Conservation (phyloP, 2,329 filamentous ascomycete species). For the Colletotrichum siamense region DNA sequence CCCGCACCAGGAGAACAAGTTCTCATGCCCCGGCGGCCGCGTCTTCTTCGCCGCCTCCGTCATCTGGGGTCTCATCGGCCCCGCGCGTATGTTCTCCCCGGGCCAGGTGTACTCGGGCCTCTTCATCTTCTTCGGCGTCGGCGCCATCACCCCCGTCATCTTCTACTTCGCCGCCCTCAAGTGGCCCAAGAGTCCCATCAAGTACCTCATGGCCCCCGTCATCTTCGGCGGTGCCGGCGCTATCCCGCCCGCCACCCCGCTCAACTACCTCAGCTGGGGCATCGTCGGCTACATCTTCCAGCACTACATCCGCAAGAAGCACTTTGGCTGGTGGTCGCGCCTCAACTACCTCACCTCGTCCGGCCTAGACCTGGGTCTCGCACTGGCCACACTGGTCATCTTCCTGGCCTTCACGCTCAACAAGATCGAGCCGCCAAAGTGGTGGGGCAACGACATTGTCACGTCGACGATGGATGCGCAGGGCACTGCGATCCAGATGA, state of each 20-base stretch:
- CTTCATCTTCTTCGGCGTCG: conserved; percentile 64
- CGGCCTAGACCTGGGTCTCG: conserved; percentile 72
- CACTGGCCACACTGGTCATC: conserved; percentile 70
- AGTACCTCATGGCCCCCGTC: conserved; percentile 65
- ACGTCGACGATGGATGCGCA: conserved; percentile 65
- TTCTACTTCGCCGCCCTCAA: conserved; percentile 56
- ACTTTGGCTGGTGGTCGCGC: conserved; percentile 74
- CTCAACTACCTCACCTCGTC: conserved; percentile 77
- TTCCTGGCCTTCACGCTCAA: conserved; percentile 74
- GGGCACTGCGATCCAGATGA: conserved; percentile 62
- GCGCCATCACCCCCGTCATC: conserved; percentile 56
- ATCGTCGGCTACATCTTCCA: conserved; percentile 76
- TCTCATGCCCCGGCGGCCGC: conserved; percentile 67
- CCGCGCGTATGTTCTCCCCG: conserved; percentile 66
- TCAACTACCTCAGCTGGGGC: conserved; percentile 79
- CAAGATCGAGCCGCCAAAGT: conserved; percentile 64
- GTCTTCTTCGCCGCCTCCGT: conserved; percentile 72
- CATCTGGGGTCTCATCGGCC: conserved; percentile 72
- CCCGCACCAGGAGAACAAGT: conserved; percentile 59
- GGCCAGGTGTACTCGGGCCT: conserved; percentile 67
- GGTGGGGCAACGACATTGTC: conserved; percentile 73
- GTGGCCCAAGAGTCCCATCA: conserved; percentile 55
- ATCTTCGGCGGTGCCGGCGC: conserved; percentile 65
- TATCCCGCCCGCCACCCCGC: conserved; percentile 71
- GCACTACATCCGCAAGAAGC: conserved; percentile 66